Base-by-base conservation (phyloP, 331 rosid genomes). In the Rosa hybrid region DNA sequence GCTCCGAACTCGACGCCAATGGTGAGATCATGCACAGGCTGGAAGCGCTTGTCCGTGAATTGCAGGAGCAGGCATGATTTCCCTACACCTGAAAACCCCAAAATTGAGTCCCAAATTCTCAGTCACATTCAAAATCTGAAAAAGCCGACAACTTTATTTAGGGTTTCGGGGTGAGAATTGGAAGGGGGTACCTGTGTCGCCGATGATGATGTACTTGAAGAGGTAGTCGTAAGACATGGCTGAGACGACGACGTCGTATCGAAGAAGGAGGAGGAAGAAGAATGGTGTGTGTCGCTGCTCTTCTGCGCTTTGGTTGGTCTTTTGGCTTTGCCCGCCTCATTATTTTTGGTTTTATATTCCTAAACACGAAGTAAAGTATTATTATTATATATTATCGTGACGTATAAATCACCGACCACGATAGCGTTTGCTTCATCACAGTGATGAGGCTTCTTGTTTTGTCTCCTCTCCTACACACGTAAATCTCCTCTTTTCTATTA, bases 1-100 rank as follows among this genome's bases (percentile, higher is more conserved):
- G 98, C 97, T 20, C 98, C 98, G 78, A 94, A 94, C 82, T 94
- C 98, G 39, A 92, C 98, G n/a, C 98, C 98, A 68, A 94, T 94
- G 70, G 98, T 94, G 82, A 94, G 95, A 87, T 94, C 98, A 85
- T 94, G 98, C 27, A 94, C 97, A 2, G 97, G 98, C 78, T 94
- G 98, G 83, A 94, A 92, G 82, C 98, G 89, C 86, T 92, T 92
- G 84, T 94, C 97, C 34, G 97, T 94, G 90, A 94, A 94, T 70
- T 94, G 98, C 81, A 94, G 83, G 74, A 94, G 92, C 84, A 94
- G 78, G 73, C 97, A 94, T 2, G 98, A 94, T 86, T 94, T 94
- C 68, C 97, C 98, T 21, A 92, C 98, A 82, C 98, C 98, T 94
- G 69, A 74, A 39, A 81, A 84, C 25, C 16, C 77, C 76, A 73